Evolutionary conservation across 306 rosid species (phyloP), one percentile per base, ranked within the genome.

Genomic region (Sicyos edulis): DNA sequence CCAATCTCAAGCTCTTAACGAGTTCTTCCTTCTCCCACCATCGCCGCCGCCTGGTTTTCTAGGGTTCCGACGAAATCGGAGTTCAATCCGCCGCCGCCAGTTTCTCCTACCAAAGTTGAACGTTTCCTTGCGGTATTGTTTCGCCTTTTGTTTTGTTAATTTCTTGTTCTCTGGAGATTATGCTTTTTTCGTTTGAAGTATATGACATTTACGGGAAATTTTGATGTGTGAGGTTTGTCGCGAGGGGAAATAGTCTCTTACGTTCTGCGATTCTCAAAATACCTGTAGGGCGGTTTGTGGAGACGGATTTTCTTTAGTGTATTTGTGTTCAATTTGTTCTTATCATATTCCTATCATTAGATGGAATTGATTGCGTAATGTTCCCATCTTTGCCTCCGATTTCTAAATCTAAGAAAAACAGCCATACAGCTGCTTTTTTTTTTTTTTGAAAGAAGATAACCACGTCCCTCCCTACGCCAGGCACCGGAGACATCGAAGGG

Each of bases 91-190:
- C 7, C 16, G 20, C 68, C 22, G 6, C 14, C 8, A 15, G 49
- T 32, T 61, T 10, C 44, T 12, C 26, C 69, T 34, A 40, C 11
- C 69, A 9, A 62, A 62, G 69, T 63, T n/a, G 24, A 63, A 63
- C 69, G 69, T 63, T 26, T 63, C 22, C 10, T 63, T 37, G 69
- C n/a, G 69, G 69, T 63, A 32, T 1, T 63, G 12, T 37, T 63
- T 63, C 20, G 22, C 14, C 0, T 22, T 22, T 12, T 6, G 7
- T 16, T 52, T 52, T 17, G 64, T 58, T 13, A 22, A 63, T 63
- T 63, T 63, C 24, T 37, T n/a, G 51, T 63, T 63, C 69, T 32
- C 15, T 37, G 20, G 45, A 7, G 40, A 60, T 17, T 63, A 14
- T 37, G 50, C 42, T 4, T 4, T 34, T 6, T 60, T 17, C 44